Evolutionary conservation across 108 stramenopile species (phyloP).

Genomic region (Bacterosira constricta): DNA sequence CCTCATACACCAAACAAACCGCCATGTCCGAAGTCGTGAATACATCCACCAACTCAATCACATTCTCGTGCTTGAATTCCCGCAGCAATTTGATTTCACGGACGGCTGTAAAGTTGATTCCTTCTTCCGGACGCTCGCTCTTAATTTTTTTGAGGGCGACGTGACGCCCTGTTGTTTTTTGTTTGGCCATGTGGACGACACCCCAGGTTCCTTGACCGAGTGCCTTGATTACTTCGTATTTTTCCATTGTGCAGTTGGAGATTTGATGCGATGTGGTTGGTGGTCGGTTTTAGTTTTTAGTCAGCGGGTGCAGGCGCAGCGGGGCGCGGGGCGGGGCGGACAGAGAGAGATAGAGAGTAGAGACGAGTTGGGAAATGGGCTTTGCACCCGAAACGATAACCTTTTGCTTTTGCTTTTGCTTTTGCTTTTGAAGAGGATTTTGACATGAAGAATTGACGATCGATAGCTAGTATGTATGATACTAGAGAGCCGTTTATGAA

Average conservation of each 20-base stretch:
- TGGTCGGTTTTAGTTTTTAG: no score
- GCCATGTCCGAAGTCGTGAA: conserved; percentile 87
- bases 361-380: no score
- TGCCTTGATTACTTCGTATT: conserved; percentile 81
- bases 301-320: no score
- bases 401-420: no score
- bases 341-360: no score
- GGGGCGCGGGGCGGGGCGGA: no score
- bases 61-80: conserved; percentile 93
- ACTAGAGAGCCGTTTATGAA: no score
- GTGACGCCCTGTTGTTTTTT: conserved; percentile 79
- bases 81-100: conserved; percentile 94
- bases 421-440: no score
- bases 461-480: no score
- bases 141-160: conserved; percentile 95
- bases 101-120: conserved; percentile 94
- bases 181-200: conserved; percentile 89
- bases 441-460: no score
- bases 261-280: no score
- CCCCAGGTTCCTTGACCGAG: conserved; percentile 95
- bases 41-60: conserved; percentile 88
- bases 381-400: no score
- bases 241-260: conserved; percentile 72
- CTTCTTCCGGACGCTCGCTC: conserved; percentile 83
- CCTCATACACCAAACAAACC: conserved; percentile 90